Percentiles rank a stretch among this genome's conserved stretches.
These are phyloP conservation scores for Colletotrichum eleusines DNA, from an alignment of 2,329 filamentous ascomycete species.

Conservation along the genomic window DNA sequence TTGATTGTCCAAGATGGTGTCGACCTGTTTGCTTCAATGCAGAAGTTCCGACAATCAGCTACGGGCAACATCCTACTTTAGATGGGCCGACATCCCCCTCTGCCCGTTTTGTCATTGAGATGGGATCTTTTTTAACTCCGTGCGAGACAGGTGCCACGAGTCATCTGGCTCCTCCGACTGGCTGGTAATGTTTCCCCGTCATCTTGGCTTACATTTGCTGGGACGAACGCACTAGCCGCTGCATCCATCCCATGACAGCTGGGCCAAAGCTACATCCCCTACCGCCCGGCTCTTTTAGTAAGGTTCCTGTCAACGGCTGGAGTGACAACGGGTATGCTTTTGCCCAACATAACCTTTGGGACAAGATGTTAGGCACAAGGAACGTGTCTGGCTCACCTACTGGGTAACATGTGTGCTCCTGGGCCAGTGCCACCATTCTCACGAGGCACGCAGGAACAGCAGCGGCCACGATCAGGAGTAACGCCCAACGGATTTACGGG, in stretches of 20 bases:
- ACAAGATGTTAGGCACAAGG: constrained; percentile 6
- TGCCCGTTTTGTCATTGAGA: constrained; percentile 13
- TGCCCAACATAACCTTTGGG: neutral
- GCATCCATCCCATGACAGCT: neutral
- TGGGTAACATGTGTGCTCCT: constrained; percentile 21
- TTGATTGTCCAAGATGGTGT: constrained; percentile 24
- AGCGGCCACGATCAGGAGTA: constrained; percentile 30
- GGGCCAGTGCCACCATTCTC: constrained; percentile 28
- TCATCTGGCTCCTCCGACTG: constrained; percentile 8
- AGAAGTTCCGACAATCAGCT: constrained; percentile 34
- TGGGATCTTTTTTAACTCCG: neutral
- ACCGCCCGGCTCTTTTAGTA: neutral
- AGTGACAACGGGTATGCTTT: neutral
- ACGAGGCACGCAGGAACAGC: constrained; percentile 20
- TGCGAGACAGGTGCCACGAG: constrained; percentile 3
- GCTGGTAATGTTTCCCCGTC: neutral
- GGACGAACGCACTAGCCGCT: constrained; percentile 4
- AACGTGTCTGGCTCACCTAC: constrained; percentile 30
- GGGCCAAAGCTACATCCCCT: neutral
- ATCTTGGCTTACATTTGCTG: constrained; percentile 8
- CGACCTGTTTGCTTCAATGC: constrained; percentile 18
- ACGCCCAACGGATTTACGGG: constrained; percentile 19
- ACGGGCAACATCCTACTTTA: constrained; percentile 20
- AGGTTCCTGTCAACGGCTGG: neutral
- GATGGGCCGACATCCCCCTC: constrained; percentile 4